Base-by-base conservation (phyloP, 306 rosid species). In the Astragalus membranaceus region DNA sequence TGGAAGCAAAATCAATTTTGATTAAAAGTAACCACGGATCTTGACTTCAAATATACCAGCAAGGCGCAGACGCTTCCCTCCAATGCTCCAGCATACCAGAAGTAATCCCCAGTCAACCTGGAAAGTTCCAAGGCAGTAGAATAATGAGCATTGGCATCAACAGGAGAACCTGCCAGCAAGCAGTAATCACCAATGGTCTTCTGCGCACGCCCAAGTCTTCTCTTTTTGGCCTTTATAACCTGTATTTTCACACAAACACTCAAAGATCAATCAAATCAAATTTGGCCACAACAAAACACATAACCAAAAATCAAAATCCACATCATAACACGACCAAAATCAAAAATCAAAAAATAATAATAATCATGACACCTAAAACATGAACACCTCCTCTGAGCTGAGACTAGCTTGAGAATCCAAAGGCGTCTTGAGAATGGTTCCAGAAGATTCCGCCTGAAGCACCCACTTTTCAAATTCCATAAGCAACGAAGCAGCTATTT, bases 381-480 rank as follows among this genome's bases (percentile, higher is more conserved):
- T 94, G 92, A 88, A 94, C 97, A 94, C 97, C 99, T 94, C 97
- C 97, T 94, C 99, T 89, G 99, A 94, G 91, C 91, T 91, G 89
- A 94, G 97, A 94, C 96, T 91, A 41, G 99, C 96, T 87, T 94
- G 99, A 72, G 97, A 94, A 86, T 94, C 99, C 76, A 94, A 79
- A 3, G 99, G 99, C 43, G 97, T 94, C 89, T 94, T 94, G 69
- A 94, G 91, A 74, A 91, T 86, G 72, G 97, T 87, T 80, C 99
- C 99, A 13, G 99, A 86, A 68, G 97, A 88, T 80, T 94, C 99
- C 0, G 95, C 97, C 80, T 91, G 84, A 77, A 94, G 96, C 75
- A 89, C 99, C 99, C 99, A 94, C 37, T 94, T 94, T 80, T 94
- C 99, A 64, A 91, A 91, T 75, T 91, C 96, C 99, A 94, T 94